Evolutionary conservation across 306 rosid genomes (phyloP).

Genomic region (Hippophae gyantsensis): DNA sequence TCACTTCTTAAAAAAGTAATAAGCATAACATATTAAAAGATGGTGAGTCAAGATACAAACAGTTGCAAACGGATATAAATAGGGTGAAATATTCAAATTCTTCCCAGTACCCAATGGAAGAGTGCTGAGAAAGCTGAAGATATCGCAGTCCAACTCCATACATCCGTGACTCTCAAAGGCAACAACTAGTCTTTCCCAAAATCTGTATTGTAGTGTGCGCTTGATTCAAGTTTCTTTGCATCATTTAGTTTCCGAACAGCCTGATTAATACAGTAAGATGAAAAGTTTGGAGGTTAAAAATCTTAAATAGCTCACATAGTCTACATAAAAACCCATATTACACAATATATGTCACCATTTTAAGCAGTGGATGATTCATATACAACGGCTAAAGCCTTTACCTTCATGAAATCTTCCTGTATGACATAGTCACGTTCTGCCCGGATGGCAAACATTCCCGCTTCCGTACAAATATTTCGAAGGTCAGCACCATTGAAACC

Average conservation of each 20-base stretch:
- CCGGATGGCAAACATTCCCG: constrained; percentile 97
- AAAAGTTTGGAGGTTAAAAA: not conserved
- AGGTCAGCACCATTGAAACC: constrained; percentile 97
- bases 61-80: too few species aligned
- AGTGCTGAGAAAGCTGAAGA: too few species aligned
- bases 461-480: constrained; percentile 93
- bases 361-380: too few species aligned
- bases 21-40: too few species aligned
- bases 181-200: constrained; percentile 58
- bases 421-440: constrained; percentile 94
- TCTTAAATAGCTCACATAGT: not conserved
- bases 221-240: constrained; percentile 80
- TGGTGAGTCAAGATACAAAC: too few species aligned
- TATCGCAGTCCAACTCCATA: constrained; percentile 8
- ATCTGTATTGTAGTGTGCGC: constrained; percentile 71
- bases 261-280: constrained; percentile 26
- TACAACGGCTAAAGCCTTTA: constrained; percentile 3
- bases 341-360: too few species aligned
- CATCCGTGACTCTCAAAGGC: constrained; percentile 28
- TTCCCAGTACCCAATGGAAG: too few species aligned
- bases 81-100: too few species aligned
- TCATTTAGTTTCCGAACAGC: constrained; percentile 60
- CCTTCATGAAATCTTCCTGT: constrained; percentile 99
- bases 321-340: not conserved
- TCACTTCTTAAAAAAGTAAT: too few species aligned